Evolutionary conservation across 306 rosid genomes (phyloP).

Genomic region (Canavalia ensiformis): DNA sequence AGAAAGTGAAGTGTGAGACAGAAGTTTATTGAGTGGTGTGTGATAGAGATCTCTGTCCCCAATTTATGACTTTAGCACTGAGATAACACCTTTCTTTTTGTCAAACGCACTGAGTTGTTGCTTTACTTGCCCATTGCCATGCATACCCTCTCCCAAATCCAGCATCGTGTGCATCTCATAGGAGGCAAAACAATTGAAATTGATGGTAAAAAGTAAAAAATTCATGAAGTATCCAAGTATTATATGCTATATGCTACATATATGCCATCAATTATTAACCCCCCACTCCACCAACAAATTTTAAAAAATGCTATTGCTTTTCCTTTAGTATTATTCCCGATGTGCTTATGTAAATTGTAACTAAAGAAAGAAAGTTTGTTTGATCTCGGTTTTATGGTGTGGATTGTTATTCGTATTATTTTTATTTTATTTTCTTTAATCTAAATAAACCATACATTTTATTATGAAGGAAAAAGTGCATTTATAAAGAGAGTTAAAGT

Average conservation of each 20-base stretch:
- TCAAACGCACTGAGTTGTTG: neutral
- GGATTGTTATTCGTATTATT: too few relatives aligned
- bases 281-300: neutral
- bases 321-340: neutral
- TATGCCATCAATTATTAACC: neutral
- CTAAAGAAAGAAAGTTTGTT: too few relatives aligned
- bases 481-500: too few relatives aligned
- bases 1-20: constrained; percentile 41
- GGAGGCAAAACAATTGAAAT: neutral
- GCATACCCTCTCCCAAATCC: constrained; percentile 28
- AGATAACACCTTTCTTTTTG: constrained; percentile 9
- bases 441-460: too few relatives aligned
- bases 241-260: neutral
- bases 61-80: constrained; percentile 25
- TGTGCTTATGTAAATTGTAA: neutral
- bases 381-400: too few relatives aligned
- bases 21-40: constrained; percentile 34
- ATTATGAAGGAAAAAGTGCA: too few relatives aligned
- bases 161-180: neutral
- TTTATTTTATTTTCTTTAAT: too few relatives aligned
- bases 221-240: neutral
- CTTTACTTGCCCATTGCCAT: constrained; percentile 28
- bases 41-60: constrained; percentile 49
- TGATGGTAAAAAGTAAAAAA: neutral
- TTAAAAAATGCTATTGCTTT: neutral